A percentile compares a stretch with the other conserved stretches of the same genome.
Conservation (phyloP, 768 basidiomycete genomes). For the Termitomyces sp. region DNA sequence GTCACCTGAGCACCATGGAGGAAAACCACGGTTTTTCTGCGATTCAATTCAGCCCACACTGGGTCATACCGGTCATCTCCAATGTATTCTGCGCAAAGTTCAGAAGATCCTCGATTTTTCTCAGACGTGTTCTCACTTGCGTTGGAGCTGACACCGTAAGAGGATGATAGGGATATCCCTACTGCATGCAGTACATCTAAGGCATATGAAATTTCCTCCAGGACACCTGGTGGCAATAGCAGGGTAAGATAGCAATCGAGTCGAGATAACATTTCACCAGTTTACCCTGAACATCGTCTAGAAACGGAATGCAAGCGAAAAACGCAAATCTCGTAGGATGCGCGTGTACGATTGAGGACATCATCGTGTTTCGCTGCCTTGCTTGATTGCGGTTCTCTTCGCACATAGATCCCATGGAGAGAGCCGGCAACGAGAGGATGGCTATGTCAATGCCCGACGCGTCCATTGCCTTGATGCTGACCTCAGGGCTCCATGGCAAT, state of each 20-base stretch:
- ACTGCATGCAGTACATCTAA: conserved; percentile 61
- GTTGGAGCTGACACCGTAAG: conserved; percentile 53
- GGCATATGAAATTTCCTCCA: conserved; percentile 60
- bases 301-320: conserved; percentile 62
- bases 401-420: conserved; percentile 38
- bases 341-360: conserved; percentile 45
- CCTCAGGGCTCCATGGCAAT: conserved; percentile 61
- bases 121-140: conserved; percentile 43
- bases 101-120: not conserved
- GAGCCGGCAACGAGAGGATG: conserved; percentile 66
- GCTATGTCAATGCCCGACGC: conserved; percentile 53
- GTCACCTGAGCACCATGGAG: conserved; percentile 71
- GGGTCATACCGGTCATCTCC: conserved; percentile 63
- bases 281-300: conserved; percentile 61
- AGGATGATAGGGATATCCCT: conserved; percentile 66
- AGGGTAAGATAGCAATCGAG: not conserved
- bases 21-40: conserved; percentile 60
- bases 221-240: conserved; percentile 39
- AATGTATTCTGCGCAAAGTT: conserved; percentile 50
- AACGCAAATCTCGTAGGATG: conserved; percentile 65
- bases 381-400: conserved; percentile 39
- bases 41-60: conserved; percentile 70
- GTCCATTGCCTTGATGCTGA: conserved; percentile 66
- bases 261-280: not conserved
- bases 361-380: conserved; percentile 46